Evolutionary conservation across 108 stramenopile species (phyloP).

Genomic region (Fistulifera solaris): DNA sequence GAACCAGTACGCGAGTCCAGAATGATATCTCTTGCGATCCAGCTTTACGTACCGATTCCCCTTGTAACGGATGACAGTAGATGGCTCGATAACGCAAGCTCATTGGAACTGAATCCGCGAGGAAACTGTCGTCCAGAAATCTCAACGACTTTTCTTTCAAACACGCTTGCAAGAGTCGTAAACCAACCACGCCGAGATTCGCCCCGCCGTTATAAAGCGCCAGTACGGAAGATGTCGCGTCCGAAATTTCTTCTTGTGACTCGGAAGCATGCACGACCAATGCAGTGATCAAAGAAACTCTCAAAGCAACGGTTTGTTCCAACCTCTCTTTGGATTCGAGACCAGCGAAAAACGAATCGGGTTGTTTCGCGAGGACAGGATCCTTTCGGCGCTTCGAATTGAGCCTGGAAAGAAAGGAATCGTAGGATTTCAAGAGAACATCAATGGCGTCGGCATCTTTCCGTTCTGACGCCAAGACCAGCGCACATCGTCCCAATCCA

Average conservation of each 20-base stretch:
- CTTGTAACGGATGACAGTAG: neutral
- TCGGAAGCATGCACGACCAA: slow-evolving; percentile 4
- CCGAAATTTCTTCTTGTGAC: neutral
- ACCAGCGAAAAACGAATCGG: slow-evolving; percentile 44
- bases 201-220: slow-evolving; percentile 19
- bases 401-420: slow-evolving; percentile 8
- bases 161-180: slow-evolving; percentile 1
- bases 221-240: slow-evolving; percentile 7
- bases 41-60: neutral
- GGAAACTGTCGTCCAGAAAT: neutral
- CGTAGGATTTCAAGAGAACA: slow-evolving; percentile 19
- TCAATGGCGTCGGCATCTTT: slow-evolving; percentile 13
- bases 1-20: neutral
- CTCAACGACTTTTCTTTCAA: neutral
- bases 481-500: neutral
- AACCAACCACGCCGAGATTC: slow-evolving; percentile 5
- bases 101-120: neutral
- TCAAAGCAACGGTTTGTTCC: slow-evolving; percentile 15
- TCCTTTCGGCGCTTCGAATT: slow-evolving; percentile 36
- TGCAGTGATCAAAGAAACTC: slow-evolving; percentile 22
- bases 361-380: slow-evolving; percentile 47
- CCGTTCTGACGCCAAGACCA: neutral
- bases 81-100: neutral
- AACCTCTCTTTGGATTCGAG: slow-evolving; percentile 31
- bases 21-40: neutral